Conservation (phyloP, 179 eudicot species). For the Vitellaria paradoxa region DNA sequence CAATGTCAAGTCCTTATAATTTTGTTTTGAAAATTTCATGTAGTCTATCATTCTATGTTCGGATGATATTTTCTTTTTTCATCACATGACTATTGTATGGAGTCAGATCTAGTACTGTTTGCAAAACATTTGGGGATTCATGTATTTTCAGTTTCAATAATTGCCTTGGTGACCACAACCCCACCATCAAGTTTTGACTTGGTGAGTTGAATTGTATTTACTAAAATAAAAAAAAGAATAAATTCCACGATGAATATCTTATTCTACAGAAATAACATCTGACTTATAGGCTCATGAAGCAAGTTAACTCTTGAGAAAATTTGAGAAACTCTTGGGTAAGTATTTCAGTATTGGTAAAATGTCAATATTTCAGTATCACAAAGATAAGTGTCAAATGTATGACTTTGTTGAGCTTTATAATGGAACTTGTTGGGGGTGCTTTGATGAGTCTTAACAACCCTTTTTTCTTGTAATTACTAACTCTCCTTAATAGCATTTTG, state of each 20-base stretch:
- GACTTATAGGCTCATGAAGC: not conserved
- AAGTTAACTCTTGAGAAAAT: not conserved
- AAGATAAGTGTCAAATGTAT: not conserved
- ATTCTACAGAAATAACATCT: not conserved
- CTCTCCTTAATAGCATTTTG: not conserved
- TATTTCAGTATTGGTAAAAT: not conserved
- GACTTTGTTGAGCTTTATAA: not conserved
- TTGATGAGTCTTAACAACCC: not conserved
- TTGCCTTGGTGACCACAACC: not conserved
- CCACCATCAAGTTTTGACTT: too few species aligned
- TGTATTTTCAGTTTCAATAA: not conserved
- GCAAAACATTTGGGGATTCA: not conserved
- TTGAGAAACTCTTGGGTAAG: not conserved
- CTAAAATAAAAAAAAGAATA: too few species aligned
- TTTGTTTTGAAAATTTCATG: not conserved
- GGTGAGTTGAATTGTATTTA: too few species aligned
- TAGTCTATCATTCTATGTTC: not conserved
- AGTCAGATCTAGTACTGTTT: not conserved
- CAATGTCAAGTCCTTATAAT: not conserved
- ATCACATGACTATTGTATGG: not conserved
- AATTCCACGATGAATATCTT: not conserved
- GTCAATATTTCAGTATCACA: not conserved
- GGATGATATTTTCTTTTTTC: not conserved
- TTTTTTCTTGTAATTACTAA: not conserved
- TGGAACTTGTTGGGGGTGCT: not conserved